A percentile compares a stretch with the other conserved stretches of the same genome.
phyloP scores from a whole-genome alignment of 163 green algal species.

The Chlamydomonas reinhardtii region DNA sequence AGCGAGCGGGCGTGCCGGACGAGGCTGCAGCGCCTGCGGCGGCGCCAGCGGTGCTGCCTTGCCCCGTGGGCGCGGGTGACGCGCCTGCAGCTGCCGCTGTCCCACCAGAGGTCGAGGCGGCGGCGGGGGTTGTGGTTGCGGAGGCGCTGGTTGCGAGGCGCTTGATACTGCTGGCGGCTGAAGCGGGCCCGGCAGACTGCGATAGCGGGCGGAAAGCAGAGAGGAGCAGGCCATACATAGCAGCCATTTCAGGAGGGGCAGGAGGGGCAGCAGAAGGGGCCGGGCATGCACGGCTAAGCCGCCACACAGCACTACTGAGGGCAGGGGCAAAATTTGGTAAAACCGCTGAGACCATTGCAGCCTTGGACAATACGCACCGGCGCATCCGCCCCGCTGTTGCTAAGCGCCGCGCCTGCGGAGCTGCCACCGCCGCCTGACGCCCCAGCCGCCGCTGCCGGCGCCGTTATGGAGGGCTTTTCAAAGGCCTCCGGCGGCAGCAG shows the following conservation, averaged over 20 bases:
- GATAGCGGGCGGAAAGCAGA: not conserved
- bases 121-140: not conserved
- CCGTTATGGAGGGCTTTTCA: not conserved
- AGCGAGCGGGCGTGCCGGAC: not conserved
- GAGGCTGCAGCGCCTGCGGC: not conserved
- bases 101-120: not conserved
- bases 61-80: not conserved
- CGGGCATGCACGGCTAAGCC: no score
- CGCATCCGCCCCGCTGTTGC: constrained; percentile 1
- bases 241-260: no score
- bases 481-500: constrained; percentile 55
- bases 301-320: no score
- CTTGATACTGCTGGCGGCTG: not conserved
- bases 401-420: not conserved
- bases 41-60: not conserved
- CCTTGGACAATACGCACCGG: not conserved
- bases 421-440: not conserved
- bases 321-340: no score
- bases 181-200: not conserved
- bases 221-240: not conserved
- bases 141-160: not conserved
- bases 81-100: not conserved
- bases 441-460: not conserved
- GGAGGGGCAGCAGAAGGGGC: no score
- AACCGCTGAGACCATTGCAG: no score